phyloP scores from a whole-genome alignment of 2,329 filamentous ascomycete genomes.

The Achaetomium macrosporum region DNA sequence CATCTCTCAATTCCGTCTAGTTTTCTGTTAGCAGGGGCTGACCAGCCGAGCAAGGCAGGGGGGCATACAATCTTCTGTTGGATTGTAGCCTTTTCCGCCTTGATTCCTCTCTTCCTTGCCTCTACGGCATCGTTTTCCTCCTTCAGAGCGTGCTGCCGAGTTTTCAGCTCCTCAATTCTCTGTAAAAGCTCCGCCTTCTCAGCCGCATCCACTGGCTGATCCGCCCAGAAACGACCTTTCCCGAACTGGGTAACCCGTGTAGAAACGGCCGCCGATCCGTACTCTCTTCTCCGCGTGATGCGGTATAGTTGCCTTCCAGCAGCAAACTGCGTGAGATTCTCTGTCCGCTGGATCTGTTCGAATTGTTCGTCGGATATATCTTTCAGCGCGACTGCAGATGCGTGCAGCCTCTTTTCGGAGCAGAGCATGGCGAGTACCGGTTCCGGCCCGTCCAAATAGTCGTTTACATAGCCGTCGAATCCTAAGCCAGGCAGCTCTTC shows the following conservation, averaged over 20 bases:
- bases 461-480: conserved; percentile 73
- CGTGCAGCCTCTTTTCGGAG: conserved; percentile 62
- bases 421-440: conserved; percentile 86
- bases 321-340: conserved; percentile 63
- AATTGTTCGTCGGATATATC: conserved; percentile 64
- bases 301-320: conserved; percentile 58
- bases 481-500: conserved; percentile 55
- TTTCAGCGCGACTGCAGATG: conserved; percentile 56
- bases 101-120: conserved; percentile 36
- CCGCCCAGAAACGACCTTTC: conserved; percentile 65
- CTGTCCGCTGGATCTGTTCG: conserved; percentile 52
- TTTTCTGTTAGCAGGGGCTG: conserved; percentile 11
- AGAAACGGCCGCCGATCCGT: conserved; percentile 67
- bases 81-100: conserved; percentile 39
- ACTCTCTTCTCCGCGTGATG: conserved; percentile 69
- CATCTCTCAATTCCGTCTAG: conserved; percentile 46
- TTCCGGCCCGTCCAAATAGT: conserved; percentile 74
- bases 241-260: conserved; percentile 59
- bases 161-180: conserved; percentile 40
- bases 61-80: conserved; percentile 39
- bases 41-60: not conserved
- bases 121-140: conserved; percentile 31
- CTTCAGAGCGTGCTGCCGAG: conserved; percentile 32
- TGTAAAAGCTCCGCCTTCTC: conserved; percentile 57
- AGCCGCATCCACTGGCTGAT: conserved; percentile 64